phyloP scores from a whole-genome alignment of 306 rosid genomes.

The Gleditsia sinensis region DNA sequence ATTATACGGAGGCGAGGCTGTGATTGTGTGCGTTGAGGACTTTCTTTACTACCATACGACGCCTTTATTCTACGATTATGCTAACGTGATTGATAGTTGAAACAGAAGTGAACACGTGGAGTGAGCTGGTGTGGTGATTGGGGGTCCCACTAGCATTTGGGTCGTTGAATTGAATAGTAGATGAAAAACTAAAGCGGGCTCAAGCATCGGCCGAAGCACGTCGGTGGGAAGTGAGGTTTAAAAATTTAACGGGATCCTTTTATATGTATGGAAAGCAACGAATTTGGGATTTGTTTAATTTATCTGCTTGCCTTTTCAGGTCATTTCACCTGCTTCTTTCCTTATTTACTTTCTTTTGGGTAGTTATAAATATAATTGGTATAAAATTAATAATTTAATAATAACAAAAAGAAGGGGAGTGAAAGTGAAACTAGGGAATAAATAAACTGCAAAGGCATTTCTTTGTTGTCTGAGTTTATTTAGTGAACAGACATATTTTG shows the following conservation, averaged over 20 bases:
- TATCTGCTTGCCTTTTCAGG: neutral
- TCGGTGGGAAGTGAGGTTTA: neutral
- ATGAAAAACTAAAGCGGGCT: neutral
- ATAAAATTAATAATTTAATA: neutral
- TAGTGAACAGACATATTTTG: too few species aligned
- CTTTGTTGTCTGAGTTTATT: too few species aligned
- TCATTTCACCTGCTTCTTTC: neutral
- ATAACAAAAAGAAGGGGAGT: neutral
- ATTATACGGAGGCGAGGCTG: neutral
- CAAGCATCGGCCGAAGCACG: neutral
- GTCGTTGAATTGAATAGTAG: neutral
- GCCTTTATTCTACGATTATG: slow-evolving; percentile 33
- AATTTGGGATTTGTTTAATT: neutral
- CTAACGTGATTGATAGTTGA: neutral
- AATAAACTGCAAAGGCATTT: too few species aligned
- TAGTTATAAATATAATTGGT: neutral
- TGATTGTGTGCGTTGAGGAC: slow-evolving; percentile 16
- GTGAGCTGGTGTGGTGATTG: neutral
- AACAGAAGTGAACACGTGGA: neutral
- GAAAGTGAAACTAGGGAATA: too few species aligned
- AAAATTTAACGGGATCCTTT: neutral
- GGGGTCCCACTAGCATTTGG: neutral
- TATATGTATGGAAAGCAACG: neutral
- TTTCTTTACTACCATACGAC: slow-evolving; percentile 31
- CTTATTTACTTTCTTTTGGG: neutral